phyloP scores from a whole-genome alignment of 2,329 filamentous ascomycete genomes.

The Sporothrix variecibatus region DNA sequence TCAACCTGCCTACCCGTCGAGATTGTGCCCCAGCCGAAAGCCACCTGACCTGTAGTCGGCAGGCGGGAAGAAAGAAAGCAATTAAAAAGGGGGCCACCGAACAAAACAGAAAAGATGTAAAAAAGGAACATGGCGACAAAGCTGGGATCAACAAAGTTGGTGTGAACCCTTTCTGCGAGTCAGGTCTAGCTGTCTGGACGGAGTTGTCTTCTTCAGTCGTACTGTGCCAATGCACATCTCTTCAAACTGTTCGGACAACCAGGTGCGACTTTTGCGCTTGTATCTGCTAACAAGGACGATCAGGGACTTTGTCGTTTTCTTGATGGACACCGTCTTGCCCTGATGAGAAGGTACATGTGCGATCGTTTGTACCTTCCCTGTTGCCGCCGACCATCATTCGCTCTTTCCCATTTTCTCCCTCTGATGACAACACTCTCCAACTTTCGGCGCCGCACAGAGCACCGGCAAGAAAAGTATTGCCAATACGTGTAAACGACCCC shows the following conservation, averaged over 20 bases:
- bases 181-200: not conserved
- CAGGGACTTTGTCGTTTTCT: not conserved
- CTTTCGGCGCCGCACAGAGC: not conserved
- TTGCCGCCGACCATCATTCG: not conserved
- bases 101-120: not conserved
- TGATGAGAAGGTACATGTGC: not conserved
- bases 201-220: not conserved
- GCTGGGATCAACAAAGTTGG: not conserved
- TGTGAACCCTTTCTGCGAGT: slow-evolving; percentile 6
- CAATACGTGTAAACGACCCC: slow-evolving; percentile 10
- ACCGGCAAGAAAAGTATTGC: not conserved
- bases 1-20: not conserved
- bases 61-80: not conserved
- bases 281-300: not conserved
- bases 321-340: not conserved
- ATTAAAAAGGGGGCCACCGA: not conserved
- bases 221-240: not conserved
- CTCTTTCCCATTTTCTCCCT: not conserved
- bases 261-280: not conserved
- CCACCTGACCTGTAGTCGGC: not conserved
- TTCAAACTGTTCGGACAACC: not conserved
- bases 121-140: not conserved
- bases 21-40: not conserved
- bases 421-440: not conserved
- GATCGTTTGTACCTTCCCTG: not conserved